Evolutionary conservation across 2,329 filamentous ascomycete species (phyloP).

Genomic region (Dothiorella sarmentorum): DNA sequence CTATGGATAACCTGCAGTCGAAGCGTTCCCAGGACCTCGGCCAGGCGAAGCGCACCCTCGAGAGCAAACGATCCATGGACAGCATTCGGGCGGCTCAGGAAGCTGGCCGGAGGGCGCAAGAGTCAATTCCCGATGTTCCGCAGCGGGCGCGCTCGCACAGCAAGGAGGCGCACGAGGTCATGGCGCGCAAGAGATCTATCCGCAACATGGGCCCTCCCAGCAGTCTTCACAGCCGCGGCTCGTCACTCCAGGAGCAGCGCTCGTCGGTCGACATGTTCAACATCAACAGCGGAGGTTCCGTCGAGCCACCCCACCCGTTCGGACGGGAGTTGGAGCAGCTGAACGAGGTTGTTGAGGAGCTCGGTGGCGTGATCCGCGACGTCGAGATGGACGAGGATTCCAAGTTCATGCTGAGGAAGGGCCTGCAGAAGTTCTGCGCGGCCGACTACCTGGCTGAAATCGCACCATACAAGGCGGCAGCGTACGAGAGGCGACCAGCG

Average conservation of each 20-base stretch:
- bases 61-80: conserved; percentile 6
- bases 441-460: conserved; percentile 85
- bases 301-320: conserved; percentile 66
- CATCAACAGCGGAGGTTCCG: conserved; percentile 32
- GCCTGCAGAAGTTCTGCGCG: conserved; percentile 69
- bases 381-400: conserved; percentile 71
- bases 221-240: conserved; percentile 49
- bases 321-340: conserved; percentile 87
- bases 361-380: conserved; percentile 57
- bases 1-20: conserved; percentile 5
- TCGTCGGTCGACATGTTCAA: conserved; percentile 43
- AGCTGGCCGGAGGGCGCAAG: conserved; percentile 38
- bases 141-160: conserved; percentile 80
- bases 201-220: conserved; percentile 39
- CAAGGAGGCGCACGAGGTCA: conserved; percentile 75
- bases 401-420: conserved; percentile 63
- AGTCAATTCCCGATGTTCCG: conserved; percentile 65
- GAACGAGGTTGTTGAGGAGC: conserved; percentile 89
- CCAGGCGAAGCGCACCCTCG: conserved; percentile 1
- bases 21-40: conserved; percentile 11
- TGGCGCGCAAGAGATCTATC: conserved; percentile 66
- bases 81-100: conserved; percentile 12
- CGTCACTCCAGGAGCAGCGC: conserved; percentile 56
- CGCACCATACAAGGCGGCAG: conserved; percentile 51
- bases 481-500: neutral